These are phyloP conservation scores for Sphaerulina vaccinii DNA, from an alignment of 2,329 filamentous ascomycete genomes.

Conservation along the genomic window DNA sequence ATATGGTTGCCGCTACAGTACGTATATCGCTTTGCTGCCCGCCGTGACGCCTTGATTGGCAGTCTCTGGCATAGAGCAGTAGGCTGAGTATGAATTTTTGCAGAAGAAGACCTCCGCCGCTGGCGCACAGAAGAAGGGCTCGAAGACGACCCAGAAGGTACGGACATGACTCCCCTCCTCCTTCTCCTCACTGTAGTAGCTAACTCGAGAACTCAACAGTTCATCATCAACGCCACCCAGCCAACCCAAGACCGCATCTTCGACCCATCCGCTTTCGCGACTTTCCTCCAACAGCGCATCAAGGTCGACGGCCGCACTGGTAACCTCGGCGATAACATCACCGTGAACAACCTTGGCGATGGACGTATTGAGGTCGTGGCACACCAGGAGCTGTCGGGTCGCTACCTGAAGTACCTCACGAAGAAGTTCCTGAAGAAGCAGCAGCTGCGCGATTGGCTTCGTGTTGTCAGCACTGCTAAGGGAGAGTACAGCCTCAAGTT, in stretches of 20 bases:
- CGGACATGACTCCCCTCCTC: constrained; percentile 18
- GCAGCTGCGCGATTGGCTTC: constrained; percentile 99
- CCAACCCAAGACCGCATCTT: constrained; percentile 99
- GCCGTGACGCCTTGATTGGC: constrained; percentile 51
- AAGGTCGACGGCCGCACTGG: constrained; percentile 98
- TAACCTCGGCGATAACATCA: constrained; percentile 92
- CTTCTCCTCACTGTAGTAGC: not conserved
- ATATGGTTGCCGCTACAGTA: constrained; percentile 90
- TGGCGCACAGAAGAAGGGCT: constrained; percentile 47
- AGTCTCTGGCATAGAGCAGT: constrained; percentile 63
- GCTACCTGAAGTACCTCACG: constrained; percentile 99
- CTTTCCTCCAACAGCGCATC: constrained; percentile 99
- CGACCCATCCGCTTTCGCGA: constrained; percentile 97
- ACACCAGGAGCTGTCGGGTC: constrained; percentile 96
- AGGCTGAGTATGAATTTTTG: constrained; percentile 64
- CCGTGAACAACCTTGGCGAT: constrained; percentile 86
- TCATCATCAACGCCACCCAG: constrained; percentile 99
- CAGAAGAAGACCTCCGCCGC: constrained; percentile 57
- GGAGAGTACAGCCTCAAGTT: constrained; percentile 99
- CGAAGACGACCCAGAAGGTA: constrained; percentile 87
- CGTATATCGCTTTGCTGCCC: constrained; percentile 96
- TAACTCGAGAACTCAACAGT: constrained; percentile 54
- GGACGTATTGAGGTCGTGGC: constrained; percentile 98
- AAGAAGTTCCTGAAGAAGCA: constrained; percentile 99
- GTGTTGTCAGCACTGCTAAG: constrained; percentile 95